Base-by-base conservation (phyloP, 345 rosid species). In the Murraya paniculata region DNA sequence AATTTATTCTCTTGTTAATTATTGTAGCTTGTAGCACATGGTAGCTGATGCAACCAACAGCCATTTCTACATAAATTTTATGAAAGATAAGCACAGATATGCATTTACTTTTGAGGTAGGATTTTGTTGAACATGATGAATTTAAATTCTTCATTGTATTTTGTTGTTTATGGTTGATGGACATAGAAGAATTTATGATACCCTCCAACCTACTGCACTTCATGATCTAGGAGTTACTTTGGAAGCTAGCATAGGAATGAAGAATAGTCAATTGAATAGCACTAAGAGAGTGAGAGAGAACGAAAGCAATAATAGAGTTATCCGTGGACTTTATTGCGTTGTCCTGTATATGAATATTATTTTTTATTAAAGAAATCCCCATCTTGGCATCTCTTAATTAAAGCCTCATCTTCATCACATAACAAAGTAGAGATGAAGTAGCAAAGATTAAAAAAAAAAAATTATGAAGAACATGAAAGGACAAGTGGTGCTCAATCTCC, bases 401-500 rank as follows among this genome's bases (percentile, higher is more conserved):
- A 35, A 31, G 31, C 53, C 1, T 8, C 64, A 33, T 67, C 25
- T 27, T 72, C 36, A 16, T 64, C 27, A 24, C 66, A 35, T 36
- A 58, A 35, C 28, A 19, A 1, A 16, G 11, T 2, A 39, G 27
- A 30, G 41, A 38, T 3, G 21, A 41, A 14, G 66, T 24, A 38
- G 21, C 28, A 28, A 69, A 39, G 31, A 13, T 0, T 11, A 35
- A 68, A 50, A 18, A 53, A 50, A 48, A 53, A 53, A 53, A 53
- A 18, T 16, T 16, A 87, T 84, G 87, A 45, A 38, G 82, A 82
- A 62, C 58, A 55, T 79, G 78, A 67, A 74, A 78, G 91, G 91
- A 53, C 82, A 88, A 21, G 87, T 81, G 61, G 79, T 35, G 72
- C 86, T 88, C 16, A 81, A 79, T 75, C 74, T 88, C 31, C 58